Conservation (phyloP, 345 rosid genomes). For the Gossypium turneri region DNA sequence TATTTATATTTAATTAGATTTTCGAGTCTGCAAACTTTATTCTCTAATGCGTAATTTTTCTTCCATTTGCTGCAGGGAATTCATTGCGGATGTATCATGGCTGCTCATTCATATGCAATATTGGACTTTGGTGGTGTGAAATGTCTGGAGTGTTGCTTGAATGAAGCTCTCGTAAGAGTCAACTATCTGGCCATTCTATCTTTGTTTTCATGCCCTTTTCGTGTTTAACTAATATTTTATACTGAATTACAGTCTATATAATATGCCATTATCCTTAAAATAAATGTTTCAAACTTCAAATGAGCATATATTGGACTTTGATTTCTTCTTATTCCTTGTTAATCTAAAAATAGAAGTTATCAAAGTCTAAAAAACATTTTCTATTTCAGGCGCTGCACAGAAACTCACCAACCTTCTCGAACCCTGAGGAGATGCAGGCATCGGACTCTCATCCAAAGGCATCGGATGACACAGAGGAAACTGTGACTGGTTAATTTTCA, state of each 20-base stretch:
- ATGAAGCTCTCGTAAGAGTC: constrained; percentile 8
- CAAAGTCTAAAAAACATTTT: background rate
- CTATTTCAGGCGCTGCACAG: background rate
- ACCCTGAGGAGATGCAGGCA: background rate
- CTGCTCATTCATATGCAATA: background rate
- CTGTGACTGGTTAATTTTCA: background rate
- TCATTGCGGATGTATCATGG: constrained; percentile 14
- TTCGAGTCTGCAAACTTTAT: background rate
- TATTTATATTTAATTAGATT: background rate
- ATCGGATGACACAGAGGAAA: background rate
- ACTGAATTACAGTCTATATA: background rate
- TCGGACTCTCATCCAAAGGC: background rate
- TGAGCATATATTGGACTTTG: background rate
- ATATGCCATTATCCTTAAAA: background rate
- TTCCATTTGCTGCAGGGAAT: background rate
- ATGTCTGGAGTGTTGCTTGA: background rate
- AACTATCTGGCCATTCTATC: background rate
- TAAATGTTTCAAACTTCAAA: background rate
- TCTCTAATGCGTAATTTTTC: background rate
- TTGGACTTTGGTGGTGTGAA: constrained; percentile 12
- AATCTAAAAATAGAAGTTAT: background rate
- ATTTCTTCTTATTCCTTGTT: background rate
- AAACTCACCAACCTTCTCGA: background rate
- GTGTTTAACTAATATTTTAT: background rate
- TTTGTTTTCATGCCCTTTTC: background rate